Evolutionary conservation across 495 filamentous ascomycete species (phyloP).

Genomic region (Podospora sp.): DNA sequence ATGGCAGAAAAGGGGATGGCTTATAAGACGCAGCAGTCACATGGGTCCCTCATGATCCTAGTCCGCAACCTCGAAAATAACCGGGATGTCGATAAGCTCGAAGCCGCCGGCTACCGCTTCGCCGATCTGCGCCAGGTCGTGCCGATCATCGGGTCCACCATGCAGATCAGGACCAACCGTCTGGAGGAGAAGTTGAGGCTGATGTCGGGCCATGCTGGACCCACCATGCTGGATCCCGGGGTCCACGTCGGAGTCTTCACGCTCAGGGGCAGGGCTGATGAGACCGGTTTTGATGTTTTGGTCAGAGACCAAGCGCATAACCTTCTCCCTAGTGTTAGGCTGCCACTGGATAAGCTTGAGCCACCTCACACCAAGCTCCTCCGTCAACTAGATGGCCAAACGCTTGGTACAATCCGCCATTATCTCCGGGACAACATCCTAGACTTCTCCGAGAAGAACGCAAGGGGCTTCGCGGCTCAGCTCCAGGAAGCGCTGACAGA

Average conservation of each 20-base stretch:
- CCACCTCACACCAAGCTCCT: constrained; percentile 61
- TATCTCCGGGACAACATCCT: constrained; percentile 46
- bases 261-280: constrained; percentile 64
- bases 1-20: constrained; percentile 35
- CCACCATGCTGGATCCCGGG: constrained; percentile 60
- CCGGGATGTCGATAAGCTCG: constrained; percentile 61
- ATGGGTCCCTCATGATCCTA: constrained; percentile 78
- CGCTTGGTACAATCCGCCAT: constrained; percentile 53
- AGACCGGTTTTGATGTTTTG: constrained; percentile 72
- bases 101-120: constrained; percentile 75
- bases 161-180: constrained; percentile 65
- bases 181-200: constrained; percentile 58
- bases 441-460: constrained; percentile 25
- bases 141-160: constrained; percentile 63
- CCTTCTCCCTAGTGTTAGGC: constrained; percentile 65
- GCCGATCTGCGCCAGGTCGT: constrained; percentile 70
- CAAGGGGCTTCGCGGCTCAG: constrained; percentile 36
- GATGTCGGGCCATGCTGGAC: constrained; percentile 63
- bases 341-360: constrained; percentile 60
- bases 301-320: constrained; percentile 65
- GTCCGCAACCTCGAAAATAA: constrained; percentile 63
- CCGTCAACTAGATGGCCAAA: constrained; percentile 59
- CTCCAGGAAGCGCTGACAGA: constrained; percentile 42
- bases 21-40: constrained; percentile 44
- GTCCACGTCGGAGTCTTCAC: constrained; percentile 78